Percentiles rank a stretch among this genome's conserved stretches.
Evolutionary conservation across 1,284 basidiomycete genomes (phyloP).

Genomic region (Somion occarium): DNA sequence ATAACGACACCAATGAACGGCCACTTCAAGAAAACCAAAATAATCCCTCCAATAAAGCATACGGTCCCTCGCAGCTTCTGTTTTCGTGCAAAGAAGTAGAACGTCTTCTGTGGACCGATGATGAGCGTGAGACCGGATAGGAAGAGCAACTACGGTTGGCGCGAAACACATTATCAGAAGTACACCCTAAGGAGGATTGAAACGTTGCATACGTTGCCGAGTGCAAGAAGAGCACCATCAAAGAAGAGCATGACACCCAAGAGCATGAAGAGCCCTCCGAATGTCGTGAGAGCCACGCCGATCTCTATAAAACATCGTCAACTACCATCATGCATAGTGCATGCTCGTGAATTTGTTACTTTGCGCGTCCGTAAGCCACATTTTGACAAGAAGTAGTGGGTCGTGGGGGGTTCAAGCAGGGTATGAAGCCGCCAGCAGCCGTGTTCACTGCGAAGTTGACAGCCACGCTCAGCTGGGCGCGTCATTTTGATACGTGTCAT

Average conservation of each 20-base stretch:
- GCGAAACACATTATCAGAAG: not conserved
- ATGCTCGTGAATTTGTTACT: constrained; percentile 32
- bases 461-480: not conserved
- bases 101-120: constrained; percentile 94
- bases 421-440: not conserved
- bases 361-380: constrained; percentile 71
- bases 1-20: constrained; percentile 91
- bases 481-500: not conserved
- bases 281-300: constrained; percentile 96
- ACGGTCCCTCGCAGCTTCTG: constrained; percentile 94
- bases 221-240: constrained; percentile 93
- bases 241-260: constrained; percentile 96
- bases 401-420: not conserved
- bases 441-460: not conserved
- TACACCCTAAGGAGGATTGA: not conserved
- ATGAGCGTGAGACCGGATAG: constrained; percentile 88
- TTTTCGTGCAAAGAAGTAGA: constrained; percentile 96
- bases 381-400: constrained; percentile 22
- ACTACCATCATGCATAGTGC: not conserved
- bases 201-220: constrained; percentile 76
- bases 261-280: constrained; percentile 94
- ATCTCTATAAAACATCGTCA: constrained; percentile 58
- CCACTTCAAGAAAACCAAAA: constrained; percentile 88
- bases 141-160: constrained; percentile 73
- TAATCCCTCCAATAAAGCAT: constrained; percentile 88